Evolutionary conservation across 1,139 yeast genomes (phyloP).

Genomic region (Candida tetrigidarum): DNA sequence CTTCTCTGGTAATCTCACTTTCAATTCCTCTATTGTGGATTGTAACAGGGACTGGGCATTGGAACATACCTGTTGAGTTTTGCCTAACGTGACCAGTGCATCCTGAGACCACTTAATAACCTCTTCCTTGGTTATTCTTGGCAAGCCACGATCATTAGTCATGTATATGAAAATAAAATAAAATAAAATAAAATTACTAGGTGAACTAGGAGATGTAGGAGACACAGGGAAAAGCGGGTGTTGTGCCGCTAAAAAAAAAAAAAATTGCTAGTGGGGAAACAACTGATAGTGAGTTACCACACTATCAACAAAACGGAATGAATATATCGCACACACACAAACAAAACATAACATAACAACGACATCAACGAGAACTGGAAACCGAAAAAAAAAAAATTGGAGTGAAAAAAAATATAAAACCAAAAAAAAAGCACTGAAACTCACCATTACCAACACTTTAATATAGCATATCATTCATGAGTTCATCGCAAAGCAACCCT

Average conservation of each 20-base stretch:
- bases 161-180: conserved; percentile 2
- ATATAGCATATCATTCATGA: background rate
- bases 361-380: too few species aligned
- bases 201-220: too few species aligned
- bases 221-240: too few species aligned
- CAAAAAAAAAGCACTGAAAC: conserved; percentile 3
- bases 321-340: too few species aligned
- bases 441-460: background rate
- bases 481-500: conserved; percentile 14
- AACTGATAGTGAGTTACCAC: background rate
- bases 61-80: conserved; percentile 36
- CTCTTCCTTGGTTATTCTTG: conserved; percentile 9
- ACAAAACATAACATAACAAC: conserved; percentile 4
- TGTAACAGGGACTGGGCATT: conserved; percentile 37
- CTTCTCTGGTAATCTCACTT: conserved; percentile 26
- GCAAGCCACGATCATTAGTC: conserved; percentile 7
- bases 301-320: conserved; percentile 4
- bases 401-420: background rate
- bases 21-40: conserved; percentile 26
- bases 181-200: background rate
- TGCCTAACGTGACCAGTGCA: conserved; percentile 33
- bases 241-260: background rate
- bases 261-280: background rate
- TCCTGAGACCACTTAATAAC: conserved; percentile 31
- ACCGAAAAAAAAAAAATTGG: background rate